Base-by-base conservation (phyloP, 73 alveolate species). In the Diophrys appendiculata region DNA sequence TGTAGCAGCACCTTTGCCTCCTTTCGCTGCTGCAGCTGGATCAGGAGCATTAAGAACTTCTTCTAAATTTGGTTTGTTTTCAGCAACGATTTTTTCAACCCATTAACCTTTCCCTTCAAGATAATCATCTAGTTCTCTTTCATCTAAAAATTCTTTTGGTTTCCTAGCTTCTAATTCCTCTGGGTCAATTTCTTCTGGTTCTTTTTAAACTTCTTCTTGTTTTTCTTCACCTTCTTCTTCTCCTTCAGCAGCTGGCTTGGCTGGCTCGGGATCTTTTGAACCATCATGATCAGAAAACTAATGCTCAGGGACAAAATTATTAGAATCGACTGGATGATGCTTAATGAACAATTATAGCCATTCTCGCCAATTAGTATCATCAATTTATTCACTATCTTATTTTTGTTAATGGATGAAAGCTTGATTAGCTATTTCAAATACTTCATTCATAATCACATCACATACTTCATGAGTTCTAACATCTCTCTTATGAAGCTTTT, bases 381-480 rank as follows among this genome's bases (percentile, higher is more conserved):
- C 98, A 52, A 97, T 92, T 52, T 94, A 96, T 73, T 92, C 97
- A 34, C 91, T 83, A 83, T 97, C 99, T 56, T 87, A 70, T 53
- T 94, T 88, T 90, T 97, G 97, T 76, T 94, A 88, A 72, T 93
- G 93, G 71, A 88, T 95, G 85, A 80, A 97, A 3, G 97, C 95
- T 83, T 95, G 88, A 71, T 97, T 97, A 65, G 98, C 95, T 52
- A 97, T 93, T 78, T 95, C 99, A 32, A 97, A 77, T 1, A 97
- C 87, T 31, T 89, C 87, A 56, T 92, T 93, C 0, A 97, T 76
- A 84, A 97, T 81, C 3, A 84, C 73, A 30, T 65, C 72, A 34
- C 98, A 95, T 68, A 76, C 84, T 52, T 89, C 97, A 18, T 43
- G 5, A 52, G 92, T 87, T 70, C 87, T 75, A 55, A 53, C 89